A percentile compares a stretch with the other conserved stretches of the same genome.
Evolutionary conservation across 768 basidiomycete species (phyloP).

Genomic region (Chalciporus piperatus): DNA sequence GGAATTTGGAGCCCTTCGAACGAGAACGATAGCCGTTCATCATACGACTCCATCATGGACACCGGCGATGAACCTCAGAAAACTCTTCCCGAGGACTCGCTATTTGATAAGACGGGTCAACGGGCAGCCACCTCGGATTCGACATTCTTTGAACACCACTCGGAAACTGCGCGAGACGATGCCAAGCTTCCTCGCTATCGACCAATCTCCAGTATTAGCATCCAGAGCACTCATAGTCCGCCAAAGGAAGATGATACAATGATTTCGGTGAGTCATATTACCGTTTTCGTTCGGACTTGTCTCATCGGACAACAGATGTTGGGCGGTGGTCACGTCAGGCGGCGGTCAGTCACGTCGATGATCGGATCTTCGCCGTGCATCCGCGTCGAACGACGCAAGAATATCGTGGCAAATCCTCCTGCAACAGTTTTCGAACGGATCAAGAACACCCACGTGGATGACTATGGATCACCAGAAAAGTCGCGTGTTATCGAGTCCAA

Average conservation of each 20-base stretch:
- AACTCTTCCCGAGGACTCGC: constrained; percentile 41
- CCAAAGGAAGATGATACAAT: constrained; percentile 75
- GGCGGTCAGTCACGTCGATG: constrained; percentile 61
- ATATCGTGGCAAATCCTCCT: constrained; percentile 30
- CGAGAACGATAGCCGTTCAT: constrained; percentile 35
- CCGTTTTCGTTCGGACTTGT: neutral
- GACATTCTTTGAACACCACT: constrained; percentile 53
- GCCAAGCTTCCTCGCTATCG: constrained; percentile 55
- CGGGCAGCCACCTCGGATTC: constrained; percentile 53
- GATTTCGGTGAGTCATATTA: constrained; percentile 56
- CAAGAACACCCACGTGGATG: constrained; percentile 14
- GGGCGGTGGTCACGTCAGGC: constrained; percentile 72
- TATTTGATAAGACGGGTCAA: constrained; percentile 63
- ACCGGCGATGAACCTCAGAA: constrained; percentile 39
- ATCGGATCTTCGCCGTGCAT: constrained; percentile 72
- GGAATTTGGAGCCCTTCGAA: constrained; percentile 10
- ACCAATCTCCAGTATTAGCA: constrained; percentile 63
- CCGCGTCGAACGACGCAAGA: constrained; percentile 62
- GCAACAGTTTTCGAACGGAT: constrained; percentile 37
- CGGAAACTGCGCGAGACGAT: constrained; percentile 30
- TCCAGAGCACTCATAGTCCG: constrained; percentile 46
- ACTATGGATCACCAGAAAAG: constrained; percentile 38
- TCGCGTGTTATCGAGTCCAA: constrained; percentile 51
- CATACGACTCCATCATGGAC: constrained; percentile 70
- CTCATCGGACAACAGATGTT: constrained; percentile 54